phyloP scores from a whole-genome alignment of 2,329 filamentous ascomycete genomes.

The Salinomyces thailandicus region DNA sequence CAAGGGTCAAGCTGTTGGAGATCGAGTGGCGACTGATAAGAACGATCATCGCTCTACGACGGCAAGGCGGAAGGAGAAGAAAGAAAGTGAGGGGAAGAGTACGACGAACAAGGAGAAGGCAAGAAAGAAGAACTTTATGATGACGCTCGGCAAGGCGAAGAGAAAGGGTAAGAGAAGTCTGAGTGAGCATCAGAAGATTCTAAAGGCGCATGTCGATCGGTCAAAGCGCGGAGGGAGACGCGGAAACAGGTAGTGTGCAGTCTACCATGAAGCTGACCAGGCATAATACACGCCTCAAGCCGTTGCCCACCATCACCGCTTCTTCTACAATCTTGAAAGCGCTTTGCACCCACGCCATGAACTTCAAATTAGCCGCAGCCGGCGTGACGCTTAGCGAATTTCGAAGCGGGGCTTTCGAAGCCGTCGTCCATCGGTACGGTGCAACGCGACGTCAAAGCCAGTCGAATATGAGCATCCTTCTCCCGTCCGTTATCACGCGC shows the following conservation, averaged over 20 bases:
- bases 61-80: constrained; percentile 75
- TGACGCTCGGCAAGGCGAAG: constrained; percentile 95
- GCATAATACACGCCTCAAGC: too few relatives aligned
- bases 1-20: constrained; percentile 41
- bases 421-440: too few relatives aligned
- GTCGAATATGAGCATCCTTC: too few relatives aligned
- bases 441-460: too few relatives aligned
- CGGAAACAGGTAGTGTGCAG: constrained; percentile 48
- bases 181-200: constrained; percentile 67
- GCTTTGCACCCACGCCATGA: too few relatives aligned
- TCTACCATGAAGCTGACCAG: too few relatives aligned
- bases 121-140: constrained; percentile 95
- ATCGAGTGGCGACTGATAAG: constrained; percentile 8
- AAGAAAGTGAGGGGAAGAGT: constrained; percentile 82
- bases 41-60: constrained; percentile 73
- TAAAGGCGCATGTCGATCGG: constrained; percentile 72
- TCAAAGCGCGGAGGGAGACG: constrained; percentile 75
- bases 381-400: too few relatives aligned
- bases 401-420: too few relatives aligned
- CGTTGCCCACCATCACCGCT: too few relatives aligned
- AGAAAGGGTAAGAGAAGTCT: constrained; percentile 91
- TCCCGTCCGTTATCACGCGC: too few relatives aligned
- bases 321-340: too few relatives aligned
- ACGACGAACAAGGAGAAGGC: constrained; percentile 96
- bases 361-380: too few relatives aligned